phyloP scores from a whole-genome alignment of 257 asterid genomes.

The Solanum ossicruentum region DNA sequence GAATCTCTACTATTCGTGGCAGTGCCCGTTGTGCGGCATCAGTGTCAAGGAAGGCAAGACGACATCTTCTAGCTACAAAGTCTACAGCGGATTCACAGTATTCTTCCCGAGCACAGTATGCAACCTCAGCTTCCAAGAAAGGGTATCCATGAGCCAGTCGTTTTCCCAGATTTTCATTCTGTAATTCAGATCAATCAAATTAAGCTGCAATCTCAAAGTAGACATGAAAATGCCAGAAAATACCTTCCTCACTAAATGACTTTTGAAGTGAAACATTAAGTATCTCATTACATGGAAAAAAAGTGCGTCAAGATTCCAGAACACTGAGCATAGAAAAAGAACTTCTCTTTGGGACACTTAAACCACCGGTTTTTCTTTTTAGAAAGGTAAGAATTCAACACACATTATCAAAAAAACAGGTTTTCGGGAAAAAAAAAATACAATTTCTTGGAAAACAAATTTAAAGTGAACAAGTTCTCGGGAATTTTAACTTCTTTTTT shows the following conservation, averaged over 20 bases:
- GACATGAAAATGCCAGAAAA: neutral
- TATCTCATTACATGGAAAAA: neutral
- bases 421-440: neutral
- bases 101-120: conserved; percentile 90
- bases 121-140: conserved; percentile 91
- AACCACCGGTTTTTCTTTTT: too few species aligned
- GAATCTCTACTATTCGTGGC: conserved; percentile 64
- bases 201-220: neutral
- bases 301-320: neutral
- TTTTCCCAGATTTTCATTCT: conserved; percentile 93
- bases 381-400: neutral
- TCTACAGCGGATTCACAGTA: conserved; percentile 94
- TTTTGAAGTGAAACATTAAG: neutral
- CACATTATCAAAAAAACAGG: neutral
- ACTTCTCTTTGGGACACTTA: neutral
- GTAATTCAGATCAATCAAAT: neutral
- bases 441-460: neutral
- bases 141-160: conserved; percentile 98
- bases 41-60: conserved; percentile 95
- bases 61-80: conserved; percentile 87
- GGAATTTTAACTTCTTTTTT: too few species aligned
- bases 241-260: neutral
- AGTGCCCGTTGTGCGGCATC: conserved; percentile 86
- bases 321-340: neutral
- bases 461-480: neutral